These are phyloP conservation scores for Amanita phalloides DNA, from an alignment of 768 basidiomycete species.

Conservation along the genomic window DNA sequence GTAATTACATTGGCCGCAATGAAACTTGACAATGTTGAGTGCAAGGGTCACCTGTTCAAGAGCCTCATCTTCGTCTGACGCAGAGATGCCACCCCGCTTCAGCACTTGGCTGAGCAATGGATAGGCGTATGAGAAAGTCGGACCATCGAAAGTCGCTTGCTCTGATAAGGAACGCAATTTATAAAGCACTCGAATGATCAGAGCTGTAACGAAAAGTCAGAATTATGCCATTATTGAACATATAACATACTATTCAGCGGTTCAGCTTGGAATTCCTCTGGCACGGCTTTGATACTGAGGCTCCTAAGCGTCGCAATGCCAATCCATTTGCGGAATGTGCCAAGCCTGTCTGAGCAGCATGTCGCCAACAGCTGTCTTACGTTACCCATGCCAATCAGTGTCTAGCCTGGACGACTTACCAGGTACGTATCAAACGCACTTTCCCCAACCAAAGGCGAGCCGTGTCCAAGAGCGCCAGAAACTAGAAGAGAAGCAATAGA, in stretches of 20 bases:
- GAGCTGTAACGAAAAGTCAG: constrained; percentile 29
- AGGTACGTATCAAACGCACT: constrained; percentile 69
- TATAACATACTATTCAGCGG: constrained; percentile 43
- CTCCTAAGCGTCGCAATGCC: constrained; percentile 79
- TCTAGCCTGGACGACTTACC: constrained; percentile 30
- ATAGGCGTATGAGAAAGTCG: constrained; percentile 75
- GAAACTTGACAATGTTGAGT: constrained; percentile 59
- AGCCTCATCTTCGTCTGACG: constrained; percentile 60
- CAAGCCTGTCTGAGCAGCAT: constrained; percentile 68
- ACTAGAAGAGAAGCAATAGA: constrained; percentile 50
- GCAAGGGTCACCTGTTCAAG: constrained; percentile 71
- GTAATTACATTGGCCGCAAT: constrained; percentile 61
- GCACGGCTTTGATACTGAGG: constrained; percentile 52
- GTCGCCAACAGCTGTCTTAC: constrained; percentile 50
- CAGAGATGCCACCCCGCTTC: constrained; percentile 52
- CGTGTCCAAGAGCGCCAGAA: constrained; percentile 49
- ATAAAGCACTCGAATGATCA: constrained; percentile 80
- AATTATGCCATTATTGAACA: background rate
- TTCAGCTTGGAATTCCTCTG: constrained; percentile 65
- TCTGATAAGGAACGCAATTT: constrained; percentile 74
- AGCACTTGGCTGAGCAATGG: constrained; percentile 68
- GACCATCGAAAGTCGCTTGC: constrained; percentile 71
- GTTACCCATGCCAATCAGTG: constrained; percentile 1
- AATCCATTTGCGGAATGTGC: constrained; percentile 56
- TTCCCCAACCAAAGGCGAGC: constrained; percentile 50